Conservation (phyloP, 345 rosid species). For the Syzygium aromaticum region DNA sequence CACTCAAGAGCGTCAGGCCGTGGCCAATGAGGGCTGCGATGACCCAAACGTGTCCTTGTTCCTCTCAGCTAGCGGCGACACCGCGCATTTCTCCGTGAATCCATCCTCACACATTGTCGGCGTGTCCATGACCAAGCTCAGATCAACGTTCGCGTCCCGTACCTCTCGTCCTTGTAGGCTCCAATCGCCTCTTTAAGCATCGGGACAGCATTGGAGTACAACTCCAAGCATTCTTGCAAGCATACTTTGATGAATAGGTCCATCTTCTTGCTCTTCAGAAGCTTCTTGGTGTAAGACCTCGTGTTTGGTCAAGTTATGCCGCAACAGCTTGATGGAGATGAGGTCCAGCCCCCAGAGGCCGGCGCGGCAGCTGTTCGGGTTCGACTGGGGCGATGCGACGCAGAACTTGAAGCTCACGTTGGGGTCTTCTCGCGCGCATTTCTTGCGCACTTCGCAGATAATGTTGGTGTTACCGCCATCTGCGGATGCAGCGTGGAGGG, state of each 20-base stretch:
- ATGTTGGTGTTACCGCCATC: neutral
- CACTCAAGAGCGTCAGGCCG: too few relatives aligned
- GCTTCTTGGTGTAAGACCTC: constrained; percentile 13
- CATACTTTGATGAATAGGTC: constrained; percentile 19
- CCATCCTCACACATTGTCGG: constrained; percentile 57
- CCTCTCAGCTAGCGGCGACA: constrained; percentile 34
- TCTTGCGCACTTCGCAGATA: constrained; percentile 28
- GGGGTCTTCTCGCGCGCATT: constrained; percentile 31
- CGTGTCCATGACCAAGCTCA: constrained; percentile 40
- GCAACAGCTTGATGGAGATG: constrained; percentile 31
- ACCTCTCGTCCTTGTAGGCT: constrained; percentile 11
- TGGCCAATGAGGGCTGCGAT: neutral
- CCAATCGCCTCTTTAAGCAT: constrained; percentile 18
- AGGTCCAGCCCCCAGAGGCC: constrained; percentile 32
- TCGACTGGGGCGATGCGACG: constrained; percentile 25
- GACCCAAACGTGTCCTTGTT: constrained; percentile 25
- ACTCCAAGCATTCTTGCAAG: constrained; percentile 37
- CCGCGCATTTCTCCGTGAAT: constrained; percentile 27
- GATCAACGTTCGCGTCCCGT: constrained; percentile 29
- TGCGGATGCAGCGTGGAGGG: neutral
- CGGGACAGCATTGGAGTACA: constrained; percentile 40
- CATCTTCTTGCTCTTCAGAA: constrained; percentile 17
- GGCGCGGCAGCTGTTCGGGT: constrained; percentile 13
- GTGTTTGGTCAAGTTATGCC: constrained; percentile 27
- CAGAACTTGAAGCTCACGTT: constrained; percentile 47